Evolutionary conservation across 768 basidiomycete species (phyloP).

Genomic region (Mycena epipterygia): DNA sequence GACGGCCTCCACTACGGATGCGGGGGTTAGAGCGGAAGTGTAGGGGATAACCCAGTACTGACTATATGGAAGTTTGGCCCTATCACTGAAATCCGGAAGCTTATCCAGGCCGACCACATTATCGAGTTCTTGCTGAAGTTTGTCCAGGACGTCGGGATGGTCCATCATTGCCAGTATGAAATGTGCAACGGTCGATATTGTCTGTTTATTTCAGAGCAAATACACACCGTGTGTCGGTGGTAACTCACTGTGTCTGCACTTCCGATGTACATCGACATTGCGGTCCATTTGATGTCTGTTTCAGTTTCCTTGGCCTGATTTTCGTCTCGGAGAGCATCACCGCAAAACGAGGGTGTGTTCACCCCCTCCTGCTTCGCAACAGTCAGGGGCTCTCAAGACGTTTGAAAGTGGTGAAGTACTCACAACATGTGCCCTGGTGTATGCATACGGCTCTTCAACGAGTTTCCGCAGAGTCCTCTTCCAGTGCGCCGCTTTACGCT

Average conservation of each 20-base stretch:
- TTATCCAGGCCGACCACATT: conserved; percentile 36
- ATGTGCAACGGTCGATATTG: not conserved
- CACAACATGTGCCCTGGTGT: not conserved
- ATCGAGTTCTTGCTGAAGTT: conserved; percentile 45
- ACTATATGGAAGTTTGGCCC: conserved; percentile 37
- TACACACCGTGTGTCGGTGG: not conserved
- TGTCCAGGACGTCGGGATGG: conserved; percentile 40
- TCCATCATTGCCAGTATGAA: conserved; percentile 45
- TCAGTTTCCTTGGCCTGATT: not conserved
- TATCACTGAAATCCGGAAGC: conserved; percentile 34
- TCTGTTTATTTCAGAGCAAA: not conserved
- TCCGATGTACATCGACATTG: not conserved
- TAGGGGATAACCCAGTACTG: too few relatives aligned
- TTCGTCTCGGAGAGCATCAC: not conserved
- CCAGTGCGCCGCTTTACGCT: not conserved
- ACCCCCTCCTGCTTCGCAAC: not conserved
- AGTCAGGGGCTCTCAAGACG: not conserved
- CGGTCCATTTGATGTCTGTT: not conserved
- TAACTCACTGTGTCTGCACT: not conserved
- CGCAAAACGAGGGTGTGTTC: not conserved
- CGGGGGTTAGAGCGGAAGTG: too few relatives aligned
- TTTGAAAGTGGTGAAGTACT: not conserved
- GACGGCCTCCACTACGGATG: conserved; percentile 31
- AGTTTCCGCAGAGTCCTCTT: not conserved
- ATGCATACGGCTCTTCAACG: not conserved